A percentile compares a stretch with the other conserved stretches of the same genome.
Conservation (phyloP, 2,329 filamentous ascomycete genomes). For the Colletotrichum tropicicola region DNA sequence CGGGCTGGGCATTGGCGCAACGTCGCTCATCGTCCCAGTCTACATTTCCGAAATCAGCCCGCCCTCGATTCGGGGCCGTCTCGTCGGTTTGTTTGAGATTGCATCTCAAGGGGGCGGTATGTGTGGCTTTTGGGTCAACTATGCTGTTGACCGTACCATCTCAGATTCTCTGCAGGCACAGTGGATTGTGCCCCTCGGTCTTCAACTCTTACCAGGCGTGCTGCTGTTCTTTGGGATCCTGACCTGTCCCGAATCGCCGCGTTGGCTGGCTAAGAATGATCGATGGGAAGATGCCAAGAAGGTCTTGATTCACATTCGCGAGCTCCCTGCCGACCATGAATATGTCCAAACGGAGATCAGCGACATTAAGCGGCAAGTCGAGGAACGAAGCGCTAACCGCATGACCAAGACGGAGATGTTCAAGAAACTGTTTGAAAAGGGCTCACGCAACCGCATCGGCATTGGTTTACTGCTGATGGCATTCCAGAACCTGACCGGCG, state of each 20-base stretch:
- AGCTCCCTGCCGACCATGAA: slow-evolving; percentile 44
- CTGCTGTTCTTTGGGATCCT: slow-evolving; percentile 43
- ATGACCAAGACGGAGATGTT: slow-evolving; percentile 30
- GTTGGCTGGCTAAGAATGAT: slow-evolving; percentile 43
- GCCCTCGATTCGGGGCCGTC: slow-evolving; percentile 58
- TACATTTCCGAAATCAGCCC: slow-evolving; percentile 67
- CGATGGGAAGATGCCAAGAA: slow-evolving; percentile 46
- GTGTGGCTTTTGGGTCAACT: too few relatives aligned
- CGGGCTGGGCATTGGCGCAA: slow-evolving; percentile 58
- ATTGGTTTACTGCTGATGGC: slow-evolving; percentile 55
- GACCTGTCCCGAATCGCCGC: slow-evolving; percentile 47
- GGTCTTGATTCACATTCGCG: slow-evolving; percentile 48
- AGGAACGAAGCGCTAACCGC: slow-evolving; percentile 54
- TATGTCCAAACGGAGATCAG: slow-evolving; percentile 55
- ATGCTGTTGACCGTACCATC: slow-evolving; percentile 34
- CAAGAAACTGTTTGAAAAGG: slow-evolving; percentile 31
- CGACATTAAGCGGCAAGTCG: slow-evolving; percentile 62
- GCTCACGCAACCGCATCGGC: slow-evolving; percentile 49
- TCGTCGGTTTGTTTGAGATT: slow-evolving; percentile 59
- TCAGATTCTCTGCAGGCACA: slow-evolving; percentile 31
- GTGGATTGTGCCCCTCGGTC: slow-evolving; percentile 53
- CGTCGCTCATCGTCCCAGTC: slow-evolving; percentile 62
- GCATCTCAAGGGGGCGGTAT: slow-evolving; percentile 60
- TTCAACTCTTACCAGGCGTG: slow-evolving; percentile 49
- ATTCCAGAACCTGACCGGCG: slow-evolving; percentile 43